These are phyloP conservation scores for Ogataea siamensis DNA, from an alignment of 805 yeast species.

Conservation along the genomic window DNA sequence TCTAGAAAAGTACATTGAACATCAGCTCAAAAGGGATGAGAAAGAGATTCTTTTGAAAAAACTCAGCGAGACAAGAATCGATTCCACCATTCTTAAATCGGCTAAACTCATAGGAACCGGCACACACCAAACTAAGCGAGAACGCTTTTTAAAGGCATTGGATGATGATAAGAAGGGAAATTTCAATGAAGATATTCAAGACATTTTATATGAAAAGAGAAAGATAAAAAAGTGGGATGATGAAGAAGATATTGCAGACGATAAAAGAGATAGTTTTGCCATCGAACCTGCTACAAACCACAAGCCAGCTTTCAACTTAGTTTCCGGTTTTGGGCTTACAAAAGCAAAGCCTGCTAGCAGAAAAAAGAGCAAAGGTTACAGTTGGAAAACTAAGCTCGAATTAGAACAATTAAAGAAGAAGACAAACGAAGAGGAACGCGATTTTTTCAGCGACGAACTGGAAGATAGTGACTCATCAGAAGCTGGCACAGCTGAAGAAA, in stretches of 20 bases:
- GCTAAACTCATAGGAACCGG: conserved; percentile 80
- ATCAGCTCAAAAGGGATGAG: conserved; percentile 85
- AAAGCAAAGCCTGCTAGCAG: conserved; percentile 42
- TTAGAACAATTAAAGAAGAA: conserved; percentile 42
- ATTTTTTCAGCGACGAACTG: conserved; percentile 43
- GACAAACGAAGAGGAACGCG: conserved; percentile 57
- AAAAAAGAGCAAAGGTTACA: conserved; percentile 57
- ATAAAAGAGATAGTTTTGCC: background rate
- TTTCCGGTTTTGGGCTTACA: conserved; percentile 55
- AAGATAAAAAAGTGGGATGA: conserved; percentile 61
- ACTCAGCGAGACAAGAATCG: conserved; percentile 64
- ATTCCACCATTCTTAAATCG: conserved; percentile 65
- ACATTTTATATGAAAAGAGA: conserved; percentile 67
- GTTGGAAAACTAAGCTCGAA: conserved; percentile 67
- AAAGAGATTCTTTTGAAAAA: conserved; percentile 74
- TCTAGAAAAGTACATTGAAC: conserved; percentile 88
- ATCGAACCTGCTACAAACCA: background rate
- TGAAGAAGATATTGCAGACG: conserved; percentile 12
- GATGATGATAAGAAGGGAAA: conserved; percentile 70
- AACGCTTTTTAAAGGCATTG: conserved; percentile 72
- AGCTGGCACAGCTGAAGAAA: conserved; percentile 17
- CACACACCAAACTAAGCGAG: conserved; percentile 53
- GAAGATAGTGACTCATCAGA: conserved; percentile 27
- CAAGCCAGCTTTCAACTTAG: conserved; percentile 61
- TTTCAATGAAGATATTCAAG: conserved; percentile 57